A percentile compares a stretch with the other conserved stretches of the same genome.
Conservation (phyloP, 2,329 filamentous ascomycete species). For the Leptoxyphium fumago region DNA sequence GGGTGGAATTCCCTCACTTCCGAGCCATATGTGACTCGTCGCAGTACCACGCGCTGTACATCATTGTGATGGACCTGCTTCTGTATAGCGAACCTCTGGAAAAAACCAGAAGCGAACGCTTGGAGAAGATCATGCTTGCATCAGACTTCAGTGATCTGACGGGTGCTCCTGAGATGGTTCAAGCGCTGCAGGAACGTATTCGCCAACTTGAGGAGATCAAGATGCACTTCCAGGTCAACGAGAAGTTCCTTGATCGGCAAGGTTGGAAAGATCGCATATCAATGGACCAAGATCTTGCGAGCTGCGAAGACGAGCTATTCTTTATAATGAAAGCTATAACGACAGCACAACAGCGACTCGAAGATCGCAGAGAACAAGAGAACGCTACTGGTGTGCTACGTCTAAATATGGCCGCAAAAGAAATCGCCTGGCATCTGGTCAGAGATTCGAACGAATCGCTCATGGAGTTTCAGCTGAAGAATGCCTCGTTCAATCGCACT, state of each 20-base stretch:
- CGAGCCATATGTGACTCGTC: slow-evolving; percentile 91
- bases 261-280: slow-evolving; percentile 82
- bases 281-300: slow-evolving; percentile 78
- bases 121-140: slow-evolving; percentile 97
- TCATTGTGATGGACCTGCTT: slow-evolving; percentile 89
- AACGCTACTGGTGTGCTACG: slow-evolving; percentile 61
- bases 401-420: slow-evolving; percentile 86
- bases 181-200: slow-evolving; percentile 80
- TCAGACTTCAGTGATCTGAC: slow-evolving; percentile 96
- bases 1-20: slow-evolving; percentile 90
- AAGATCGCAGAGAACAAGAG: slow-evolving; percentile 52
- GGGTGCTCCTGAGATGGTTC: slow-evolving; percentile 85
- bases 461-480: slow-evolving; percentile 81
- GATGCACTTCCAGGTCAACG: slow-evolving; percentile 84
- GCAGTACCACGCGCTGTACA: slow-evolving; percentile 96
- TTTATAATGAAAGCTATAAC: slow-evolving; percentile 99
- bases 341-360: slow-evolving; percentile 75
- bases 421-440: slow-evolving; percentile 95
- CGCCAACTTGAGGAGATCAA: slow-evolving; percentile 93
- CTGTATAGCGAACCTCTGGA: slow-evolving; percentile 94
- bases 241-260: slow-evolving; percentile 69
- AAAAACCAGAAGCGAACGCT: slow-evolving; percentile 85
- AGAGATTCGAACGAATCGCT: slow-evolving; percentile 75
- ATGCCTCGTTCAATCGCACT: slow-evolving; percentile 84
- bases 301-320: slow-evolving; percentile 92